Base-by-base conservation (phyloP, 2,329 filamentous ascomycete genomes). In the Endocalyx cinctus region DNA sequence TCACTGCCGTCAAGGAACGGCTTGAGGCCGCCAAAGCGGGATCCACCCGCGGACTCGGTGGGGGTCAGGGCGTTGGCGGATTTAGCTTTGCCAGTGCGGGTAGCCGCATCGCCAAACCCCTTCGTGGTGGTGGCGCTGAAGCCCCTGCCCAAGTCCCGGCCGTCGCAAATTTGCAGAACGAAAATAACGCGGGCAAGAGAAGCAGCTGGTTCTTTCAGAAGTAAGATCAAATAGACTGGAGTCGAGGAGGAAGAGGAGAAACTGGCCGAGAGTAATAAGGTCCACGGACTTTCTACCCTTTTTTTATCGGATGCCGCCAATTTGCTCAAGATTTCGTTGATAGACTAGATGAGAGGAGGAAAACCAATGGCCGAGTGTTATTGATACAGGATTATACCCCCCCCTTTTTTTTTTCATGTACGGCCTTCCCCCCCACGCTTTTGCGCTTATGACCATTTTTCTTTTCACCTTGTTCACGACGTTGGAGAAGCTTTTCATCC, bases 1-100 rank as follows among this genome's bases (percentile, higher is more conserved):
- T 98, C 58, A 85, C 88, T 27, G 88, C 89, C 32, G 92, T 98
- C 65, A 98, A 97, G 72, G 92, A 98, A 61, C 86, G 92, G 43
- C 82, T 98, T 47, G 92, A 98, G 66, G 85, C 87, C 33, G 92
- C 89, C 59, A 98, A 97, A 66, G 79, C 82, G 30, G 87, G 89
- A 52, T 92, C 85, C 46, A 95, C 89, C 10, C 83, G 88, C 46
- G 88, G 87, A 34, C 77, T 96, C 35, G 77, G 78, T 46, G 76
- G 79, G 29, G 70, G 77, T 6, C 70, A 74, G 35, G 64, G 63
- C 41, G 62, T 72, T 41, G 77, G 74, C 31, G 79, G 78, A 52
- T 90, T 94, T 60, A 87, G 74, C 63, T 94, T 84, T 50, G 64
- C 68, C 42, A 69, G 65, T 33, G 73, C 71, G 4, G 78, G 79